Base-by-base conservation (phyloP, 768 basidiomycete genomes). In the Auricularia heimuer region DNA sequence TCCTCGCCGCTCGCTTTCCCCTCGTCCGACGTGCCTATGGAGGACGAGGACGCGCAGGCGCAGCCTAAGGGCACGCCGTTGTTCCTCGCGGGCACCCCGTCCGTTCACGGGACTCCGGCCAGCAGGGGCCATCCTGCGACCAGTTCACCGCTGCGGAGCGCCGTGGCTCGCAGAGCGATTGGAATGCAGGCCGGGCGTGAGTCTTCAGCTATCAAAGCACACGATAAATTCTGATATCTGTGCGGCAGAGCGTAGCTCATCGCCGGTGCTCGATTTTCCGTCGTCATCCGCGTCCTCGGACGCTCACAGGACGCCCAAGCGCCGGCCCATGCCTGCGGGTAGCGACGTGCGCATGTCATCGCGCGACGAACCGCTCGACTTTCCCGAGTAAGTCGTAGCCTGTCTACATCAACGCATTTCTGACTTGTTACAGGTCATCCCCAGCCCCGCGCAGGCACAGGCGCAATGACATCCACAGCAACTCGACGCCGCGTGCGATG, bases 331-430 rank as follows among this genome's bases (percentile, higher is more conserved):
- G 67, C 24, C 56, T 8, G 56, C 56, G 8, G 56, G 56, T 29
- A 60, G 56, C 56, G 56, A 60, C 33, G 56, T 11, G 8, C 6
- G 8, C 8, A 67, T 70, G 37, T 61, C 63, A 36, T 64, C 74
- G 69, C 64, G 83, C 84, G 69, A 88, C 87, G 87, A 88, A 69
- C 86, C 86, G 29, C 80, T 89, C 12, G 81, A 85, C 65, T 89
- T 89, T 69, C 88, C 88, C 44, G 83, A 86, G 85, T 88, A 70
- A 66, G 84, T 75, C 14, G 36, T 12, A 35, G 29, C 34, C 62
- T 34, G 37, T 4, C 45, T 36, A 39, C 14, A 47, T 33, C 36
- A 37, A 66, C 7, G 47, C 45, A 1, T 44, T 65, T 65, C 1
- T 18, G 42, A 3, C 12, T 29, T 37, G 45, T 4, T 21, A 62